phyloP scores from a whole-genome alignment of 352 stramenopile genomes.

The Poterioochromonas sp. region DNA sequence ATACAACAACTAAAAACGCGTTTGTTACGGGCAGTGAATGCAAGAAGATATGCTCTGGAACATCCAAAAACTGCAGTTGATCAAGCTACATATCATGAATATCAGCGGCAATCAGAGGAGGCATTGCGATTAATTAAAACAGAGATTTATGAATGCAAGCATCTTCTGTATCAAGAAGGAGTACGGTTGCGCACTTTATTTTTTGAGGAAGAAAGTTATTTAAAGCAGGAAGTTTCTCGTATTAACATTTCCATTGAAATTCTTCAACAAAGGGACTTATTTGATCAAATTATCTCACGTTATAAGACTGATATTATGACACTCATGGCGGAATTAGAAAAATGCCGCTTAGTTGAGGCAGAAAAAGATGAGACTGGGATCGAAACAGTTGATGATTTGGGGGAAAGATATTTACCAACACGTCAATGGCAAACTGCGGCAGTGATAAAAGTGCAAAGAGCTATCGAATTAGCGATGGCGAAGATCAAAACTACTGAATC shows the following conservation, averaged over 20 bases:
- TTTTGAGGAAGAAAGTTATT: neutral
- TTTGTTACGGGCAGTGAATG: neutral
- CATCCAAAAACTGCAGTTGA: neutral
- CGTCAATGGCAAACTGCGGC: neutral
- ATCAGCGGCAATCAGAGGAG: neutral
- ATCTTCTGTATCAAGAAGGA: constrained; percentile 16
- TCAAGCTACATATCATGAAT: neutral
- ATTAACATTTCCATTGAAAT: constrained; percentile 12
- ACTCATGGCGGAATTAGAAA: constrained; percentile 4
- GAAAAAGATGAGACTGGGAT: constrained; percentile 19
- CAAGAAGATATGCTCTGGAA: neutral
- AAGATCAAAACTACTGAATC: constrained; percentile 4
- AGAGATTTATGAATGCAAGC: constrained; percentile 27
- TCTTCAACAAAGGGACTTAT: neutral
- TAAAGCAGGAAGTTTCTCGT: neutral
- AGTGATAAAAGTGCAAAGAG: neutral
- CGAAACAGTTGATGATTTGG: constrained; percentile 24
- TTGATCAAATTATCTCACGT: neutral
- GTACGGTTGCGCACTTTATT: neutral
- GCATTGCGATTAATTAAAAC: neutral
- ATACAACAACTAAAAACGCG: neutral
- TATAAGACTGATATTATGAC: neutral
- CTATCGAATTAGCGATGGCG: neutral
- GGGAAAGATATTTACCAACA: neutral
- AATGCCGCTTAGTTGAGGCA: neutral